Base-by-base conservation (phyloP, 2,329 filamentous ascomycete species). In the Camillea tinctor region DNA sequence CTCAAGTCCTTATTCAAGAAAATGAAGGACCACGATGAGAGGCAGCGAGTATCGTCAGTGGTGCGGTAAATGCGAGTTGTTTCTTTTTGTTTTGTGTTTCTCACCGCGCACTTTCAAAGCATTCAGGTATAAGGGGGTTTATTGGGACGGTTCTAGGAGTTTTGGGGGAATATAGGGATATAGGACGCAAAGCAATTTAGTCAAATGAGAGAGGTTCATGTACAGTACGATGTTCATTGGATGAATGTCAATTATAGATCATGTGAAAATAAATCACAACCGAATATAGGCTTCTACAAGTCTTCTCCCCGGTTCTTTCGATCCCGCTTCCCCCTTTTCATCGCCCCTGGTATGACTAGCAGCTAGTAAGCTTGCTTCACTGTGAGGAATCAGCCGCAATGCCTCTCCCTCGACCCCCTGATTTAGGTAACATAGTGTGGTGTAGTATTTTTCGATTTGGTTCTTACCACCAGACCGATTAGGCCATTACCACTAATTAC, bases 1-100 rank as follows among this genome's bases (percentile, higher is more conserved):
- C 78, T 87, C 63, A 86, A 85, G 75, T 74, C 78, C 2, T 64
- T 87, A 59, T 86, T 87, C 69, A 84, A 82, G 76, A 81, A 77
- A 74, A 85, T 83, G 74, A 82, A 82, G 72, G 76, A 80, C 30
- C 59, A 63, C 5, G 68, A 71, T 2, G 67, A 72, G 4, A 61
- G 60, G 26, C 60, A 65, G 51, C 61, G 60, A 52, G 59, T 58
- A 49, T 60, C 63, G 20, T 62, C 63, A 21, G 55, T 66, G 55
- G 57, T 64, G 23, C 54, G 55, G 36, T 44, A 55, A n/a, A 61
- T 60, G 22, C 7, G 26, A 11, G 8, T 26, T 26, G 4, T 19
- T n/a, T 24, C 26, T 21, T 21, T 19, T 7, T 51, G 8, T 51
- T 19, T 2, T 44, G 36, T 17, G n/a, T 44, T 17, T 44, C 15